Evolutionary conservation across 2,329 filamentous ascomycete species (phyloP).

Genomic region (Aspergillus bombycis): DNA sequence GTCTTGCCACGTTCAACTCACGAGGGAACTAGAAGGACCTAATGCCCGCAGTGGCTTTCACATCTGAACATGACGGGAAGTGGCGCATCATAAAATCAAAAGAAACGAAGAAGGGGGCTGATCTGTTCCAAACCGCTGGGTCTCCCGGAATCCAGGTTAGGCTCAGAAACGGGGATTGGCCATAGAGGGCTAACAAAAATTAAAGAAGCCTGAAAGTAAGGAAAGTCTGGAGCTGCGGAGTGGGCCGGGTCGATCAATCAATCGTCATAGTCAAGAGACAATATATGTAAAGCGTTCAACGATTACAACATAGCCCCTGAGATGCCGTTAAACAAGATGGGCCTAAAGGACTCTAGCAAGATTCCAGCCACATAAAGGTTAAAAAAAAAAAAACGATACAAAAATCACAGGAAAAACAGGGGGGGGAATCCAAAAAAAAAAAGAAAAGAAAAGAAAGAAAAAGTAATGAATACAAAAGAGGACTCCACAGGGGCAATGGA

Average conservation of each 20-base stretch:
- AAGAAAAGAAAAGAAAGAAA: not conserved
- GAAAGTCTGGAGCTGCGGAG: conserved; percentile 5
- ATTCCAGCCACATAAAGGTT: not conserved
- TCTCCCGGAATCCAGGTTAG: conserved; percentile 28
- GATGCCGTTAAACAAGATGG: conserved; percentile 5
- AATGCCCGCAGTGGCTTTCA: conserved; percentile 9
- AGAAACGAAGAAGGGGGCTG: conserved; percentile 15
- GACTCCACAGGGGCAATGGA: not conserved
- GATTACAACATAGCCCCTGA: conserved; percentile 12
- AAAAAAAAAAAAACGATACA: not conserved
- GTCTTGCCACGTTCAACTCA: conserved; percentile 37
- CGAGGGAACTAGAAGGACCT: conserved; percentile 20
- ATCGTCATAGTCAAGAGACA: conserved; percentile 10
- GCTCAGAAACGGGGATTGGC: conserved; percentile 4
- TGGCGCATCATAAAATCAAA: conserved; percentile 21
- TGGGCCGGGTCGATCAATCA: conserved; percentile 20
- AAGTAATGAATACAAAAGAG: not conserved
- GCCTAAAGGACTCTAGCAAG: not conserved
- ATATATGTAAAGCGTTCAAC: conserved; percentile 13
- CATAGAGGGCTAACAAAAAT: conserved; percentile 1
- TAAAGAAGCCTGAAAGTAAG: conserved; percentile 1
- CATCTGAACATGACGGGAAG: conserved; percentile 20
- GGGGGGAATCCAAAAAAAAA: not conserved
- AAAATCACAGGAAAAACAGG: not conserved
- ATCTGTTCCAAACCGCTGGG: conserved; percentile 29